Base-by-base conservation (phyloP, 805 yeast genomes). In the Maudiozyma saulgeensis region DNA sequence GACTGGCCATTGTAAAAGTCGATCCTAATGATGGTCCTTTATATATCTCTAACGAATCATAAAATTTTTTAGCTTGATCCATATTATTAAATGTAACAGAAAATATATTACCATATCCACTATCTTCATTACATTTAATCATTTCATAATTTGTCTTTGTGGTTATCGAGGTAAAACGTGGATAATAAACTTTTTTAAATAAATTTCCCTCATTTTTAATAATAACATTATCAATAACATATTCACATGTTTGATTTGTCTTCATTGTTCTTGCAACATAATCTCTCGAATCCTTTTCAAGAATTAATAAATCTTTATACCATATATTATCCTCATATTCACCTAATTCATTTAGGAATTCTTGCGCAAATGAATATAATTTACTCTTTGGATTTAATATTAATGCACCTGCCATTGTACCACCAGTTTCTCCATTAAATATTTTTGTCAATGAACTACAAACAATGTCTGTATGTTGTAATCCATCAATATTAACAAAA, bases 21-120 rank as follows among this genome's bases (percentile, higher is more conserved):
- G 96, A 87, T 12, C 96, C 96, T 56, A 89, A 74, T 15, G 93
- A 83, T 3, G 96, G 96, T 2, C 96, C 96, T 68, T 90, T 90
- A 43, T 56, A 55, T 11, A 65, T 40, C 1, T 59, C 53, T 37
- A 66, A 40, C 13, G 78, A 73, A 66, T 90, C 81, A 69, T 84
- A 90, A 64, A 89, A 90, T n/a, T 70, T 70, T 38, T 75, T 73
- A 0, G 96, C 95, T 55, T 78, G 80, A 19, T 72, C 70, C 9
- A 82, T 79, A 5, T 79, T 74, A 47, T 78, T 67, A 68, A 90
- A 87, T 11, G 84, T 76, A 43, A 90, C 68, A 4, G 95, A 85
- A 28, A 90, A 72, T 48, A 89, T 72, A 0, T 96, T 95, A 41
- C 96, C 97, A 60, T 89, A 90, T 0, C 96, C 96, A 28, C 95